Evolutionary conservation across 1,284 basidiomycete species (phyloP), one percentile per base, ranked within the genome.

Genomic region (Fomitiporia mediterranea): DNA sequence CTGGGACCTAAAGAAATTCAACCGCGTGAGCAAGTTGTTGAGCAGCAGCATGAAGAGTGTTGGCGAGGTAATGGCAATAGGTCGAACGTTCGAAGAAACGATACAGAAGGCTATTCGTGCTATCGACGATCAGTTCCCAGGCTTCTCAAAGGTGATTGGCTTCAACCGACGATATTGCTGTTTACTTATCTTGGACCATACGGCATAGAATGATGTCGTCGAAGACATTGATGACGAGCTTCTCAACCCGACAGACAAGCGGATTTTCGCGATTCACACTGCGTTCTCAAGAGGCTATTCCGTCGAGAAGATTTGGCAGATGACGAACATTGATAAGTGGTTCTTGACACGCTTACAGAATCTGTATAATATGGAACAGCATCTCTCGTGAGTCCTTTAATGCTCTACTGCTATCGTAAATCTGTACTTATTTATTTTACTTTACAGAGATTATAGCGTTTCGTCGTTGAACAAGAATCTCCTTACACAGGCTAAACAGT

Each of bases 1-100:
- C 61, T 99, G 96, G 96, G 96, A 99, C 74, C 76, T 98, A 68
- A 96, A 96, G 72, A 99, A 99, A 81, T 99, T 99, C 75, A 91
- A 71, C 66, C 84, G 94, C 43, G 94, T 98, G 64, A 94, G 90
- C 69, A 83, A 84, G 56, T 77, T 91, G 46, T 76, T 98, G 51
- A 92, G 91, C 69, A 92, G 89, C 63, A 92, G 90, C 71, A 98
- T 99, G 96, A 99, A 99, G 83, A 94, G 90, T 67, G 97, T 99
- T 4, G 96, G 96, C 56, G 96, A 99, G 73, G 96, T 99, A 56
- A 99, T 99, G 97, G 92, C 91, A 62, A 98, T 99, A 63, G 97
- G 96, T 23, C 81, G 96, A 63, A 97, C 94, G 9, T 99, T 99
- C 66, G 96, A 98, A 71, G 96, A 99, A 77, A 95, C 93, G 0